Conservation (phyloP, 176 grass and related monocot species). For the Avena insularis region DNA sequence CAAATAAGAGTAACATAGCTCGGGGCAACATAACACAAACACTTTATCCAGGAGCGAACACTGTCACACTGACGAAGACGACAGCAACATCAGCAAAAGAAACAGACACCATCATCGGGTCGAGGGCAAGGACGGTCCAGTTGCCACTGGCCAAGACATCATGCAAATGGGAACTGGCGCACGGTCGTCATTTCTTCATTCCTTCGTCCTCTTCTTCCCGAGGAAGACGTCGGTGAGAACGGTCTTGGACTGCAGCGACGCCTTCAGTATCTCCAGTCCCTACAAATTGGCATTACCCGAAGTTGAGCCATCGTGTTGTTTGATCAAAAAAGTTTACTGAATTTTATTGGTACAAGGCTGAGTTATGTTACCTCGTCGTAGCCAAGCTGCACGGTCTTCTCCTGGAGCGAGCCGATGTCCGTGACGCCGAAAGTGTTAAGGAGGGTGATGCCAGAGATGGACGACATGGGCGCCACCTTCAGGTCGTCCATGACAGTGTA, state of each 20-base stretch:
- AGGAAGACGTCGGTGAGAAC: constrained; percentile 60
- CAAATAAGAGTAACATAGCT: no score
- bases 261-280: constrained; percentile 51
- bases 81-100: no score
- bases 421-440: constrained; percentile 43
- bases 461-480: constrained; percentile 48
- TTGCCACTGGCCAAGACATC: neutral
- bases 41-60: no score
- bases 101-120: no score
- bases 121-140: no score
- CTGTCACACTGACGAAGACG: no score
- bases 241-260: constrained; percentile 38
- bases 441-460: constrained; percentile 45
- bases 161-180: neutral
- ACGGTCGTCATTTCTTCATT: neutral
- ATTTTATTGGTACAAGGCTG: no score
- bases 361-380: neutral
- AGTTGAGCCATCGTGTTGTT: neutral
- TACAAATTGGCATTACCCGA: neutral
- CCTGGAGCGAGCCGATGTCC: constrained; percentile 24
- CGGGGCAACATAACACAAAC: no score
- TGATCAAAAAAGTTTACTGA: no score
- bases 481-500: constrained; percentile 61
- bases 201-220: neutral
- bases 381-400: constrained; percentile 29